Percentiles rank a stretch among this genome's conserved stretches.
Conservation (phyloP, 2,329 filamentous ascomycete species). For the Trichoderma pleuroti region DNA sequence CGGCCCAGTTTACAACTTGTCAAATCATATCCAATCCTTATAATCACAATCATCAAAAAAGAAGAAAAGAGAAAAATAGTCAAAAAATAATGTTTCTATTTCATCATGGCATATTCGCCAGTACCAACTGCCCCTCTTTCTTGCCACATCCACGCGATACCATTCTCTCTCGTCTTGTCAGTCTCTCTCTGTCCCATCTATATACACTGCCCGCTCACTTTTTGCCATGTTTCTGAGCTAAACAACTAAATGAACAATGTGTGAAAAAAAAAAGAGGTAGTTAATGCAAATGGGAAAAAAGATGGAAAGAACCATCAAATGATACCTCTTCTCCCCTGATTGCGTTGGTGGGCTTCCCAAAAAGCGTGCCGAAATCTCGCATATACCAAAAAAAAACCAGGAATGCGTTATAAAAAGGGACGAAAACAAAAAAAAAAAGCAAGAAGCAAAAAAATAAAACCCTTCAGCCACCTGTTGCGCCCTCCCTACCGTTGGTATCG, state of each 20-base stretch:
- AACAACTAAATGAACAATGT: not conserved
- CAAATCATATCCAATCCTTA: not conserved
- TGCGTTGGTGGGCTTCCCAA: not conserved
- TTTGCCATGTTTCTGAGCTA: not conserved
- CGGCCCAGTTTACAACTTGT: not conserved
- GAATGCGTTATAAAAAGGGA: not conserved
- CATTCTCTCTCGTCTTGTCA: not conserved
- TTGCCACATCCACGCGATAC: not conserved
- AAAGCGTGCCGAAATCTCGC: not conserved
- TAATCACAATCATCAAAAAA: not conserved
- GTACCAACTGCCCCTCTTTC: not conserved
- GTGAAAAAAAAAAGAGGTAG: not conserved
- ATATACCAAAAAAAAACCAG: not conserved
- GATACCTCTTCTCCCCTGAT: not conserved
- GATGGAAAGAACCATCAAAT: not conserved
- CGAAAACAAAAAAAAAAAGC: not conserved
- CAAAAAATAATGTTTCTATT: not conserved
- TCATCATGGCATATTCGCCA: not conserved
- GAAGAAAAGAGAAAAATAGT: not conserved
- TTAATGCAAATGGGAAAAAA: not conserved
- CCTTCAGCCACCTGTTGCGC: constrained; percentile 11
- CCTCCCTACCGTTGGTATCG: constrained; percentile 19
- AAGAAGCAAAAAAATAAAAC: not conserved
- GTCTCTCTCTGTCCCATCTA: not conserved
- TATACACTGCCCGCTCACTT: constrained; percentile 2